A percentile compares a stretch with the other conserved stretches of the same genome.
Evolutionary conservation across 768 basidiomycete genomes (phyloP).

Genomic region (Tubosaeta brunneosetosa): DNA sequence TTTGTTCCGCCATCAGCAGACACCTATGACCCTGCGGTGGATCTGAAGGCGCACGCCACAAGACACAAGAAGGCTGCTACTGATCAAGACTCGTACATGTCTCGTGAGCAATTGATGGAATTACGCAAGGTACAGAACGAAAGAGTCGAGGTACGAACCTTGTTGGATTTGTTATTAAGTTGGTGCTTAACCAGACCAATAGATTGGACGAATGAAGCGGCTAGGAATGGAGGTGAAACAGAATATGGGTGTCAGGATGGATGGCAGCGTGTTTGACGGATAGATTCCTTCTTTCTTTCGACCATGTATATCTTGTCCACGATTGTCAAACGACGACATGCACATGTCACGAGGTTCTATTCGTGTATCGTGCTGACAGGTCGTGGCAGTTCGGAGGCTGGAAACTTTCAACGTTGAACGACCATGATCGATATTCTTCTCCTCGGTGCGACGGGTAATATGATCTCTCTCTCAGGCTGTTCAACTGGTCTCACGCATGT

Average conservation of each 20-base stretch:
- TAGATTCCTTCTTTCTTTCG: constrained; percentile 5
- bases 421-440: constrained; percentile 56
- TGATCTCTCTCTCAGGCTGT: not conserved
- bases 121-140: constrained; percentile 82
- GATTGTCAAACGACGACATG: constrained; percentile 4
- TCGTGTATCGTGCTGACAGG: not conserved
- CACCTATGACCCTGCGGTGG: constrained; percentile 77
- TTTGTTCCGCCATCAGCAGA: constrained; percentile 68
- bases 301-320: not conserved
- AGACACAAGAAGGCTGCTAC: constrained; percentile 63
- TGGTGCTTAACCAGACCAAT: not conserved
- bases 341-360: constrained; percentile 10
- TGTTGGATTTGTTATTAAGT: not conserved
- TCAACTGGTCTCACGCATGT: constrained; percentile 8
- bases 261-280: constrained; percentile 58
- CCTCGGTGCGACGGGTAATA: constrained; percentile 61
- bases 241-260: constrained; percentile 86
- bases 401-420: constrained; percentile 9
- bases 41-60: constrained; percentile 71
- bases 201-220: constrained; percentile 81
- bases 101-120: constrained; percentile 75
- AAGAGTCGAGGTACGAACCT: constrained; percentile 59
- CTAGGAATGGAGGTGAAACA: constrained; percentile 86
- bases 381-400: constrained; percentile 2
- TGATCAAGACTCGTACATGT: constrained; percentile 73